These are phyloP conservation scores for Mitragyna speciosa DNA, from an alignment of 257 asterid species.

Conservation along the genomic window DNA sequence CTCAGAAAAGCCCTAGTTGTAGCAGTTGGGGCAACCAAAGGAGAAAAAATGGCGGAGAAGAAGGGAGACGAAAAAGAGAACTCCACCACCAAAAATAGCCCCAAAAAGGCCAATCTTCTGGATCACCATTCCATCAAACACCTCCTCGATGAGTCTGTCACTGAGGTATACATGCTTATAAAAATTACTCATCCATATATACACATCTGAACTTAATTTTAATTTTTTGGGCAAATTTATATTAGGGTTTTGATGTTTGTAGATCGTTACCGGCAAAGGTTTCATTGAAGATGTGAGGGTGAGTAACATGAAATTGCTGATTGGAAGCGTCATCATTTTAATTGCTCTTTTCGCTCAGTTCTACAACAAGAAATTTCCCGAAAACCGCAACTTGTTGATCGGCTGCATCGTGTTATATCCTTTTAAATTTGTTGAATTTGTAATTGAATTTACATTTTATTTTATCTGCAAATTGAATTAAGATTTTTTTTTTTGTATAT, in stretches of 20 bases:
- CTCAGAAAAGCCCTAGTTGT: constrained; percentile 19
- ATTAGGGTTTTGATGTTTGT: constrained; percentile 7
- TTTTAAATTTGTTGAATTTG: constrained; percentile 21
- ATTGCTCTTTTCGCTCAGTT: constrained; percentile 93
- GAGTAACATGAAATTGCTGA: constrained; percentile 73
- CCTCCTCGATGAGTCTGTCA: constrained; percentile 80
- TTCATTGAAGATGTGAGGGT: constrained; percentile 77
- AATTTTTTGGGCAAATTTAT: background rate
- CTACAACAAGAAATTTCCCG: constrained; percentile 90
- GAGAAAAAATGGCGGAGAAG: constrained; percentile 24
- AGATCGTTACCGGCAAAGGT: constrained; percentile 92
- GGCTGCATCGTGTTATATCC: constrained; percentile 94
- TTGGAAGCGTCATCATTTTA: constrained; percentile 61
- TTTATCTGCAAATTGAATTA: background rate
- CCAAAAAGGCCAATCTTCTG: constrained; percentile 71
- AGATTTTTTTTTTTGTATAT: background rate
- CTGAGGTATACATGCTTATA: constrained; percentile 51
- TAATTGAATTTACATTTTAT: background rate
- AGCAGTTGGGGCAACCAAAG: background rate
- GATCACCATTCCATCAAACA: constrained; percentile 85
- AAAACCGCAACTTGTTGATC: constrained; percentile 72
- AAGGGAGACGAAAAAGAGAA: constrained; percentile 15
- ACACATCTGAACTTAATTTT: background rate
- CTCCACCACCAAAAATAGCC: constrained; percentile 31
- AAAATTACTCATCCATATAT: background rate